phyloP scores from a whole-genome alignment of 768 basidiomycete species.

The Astraeus odoratus region DNA sequence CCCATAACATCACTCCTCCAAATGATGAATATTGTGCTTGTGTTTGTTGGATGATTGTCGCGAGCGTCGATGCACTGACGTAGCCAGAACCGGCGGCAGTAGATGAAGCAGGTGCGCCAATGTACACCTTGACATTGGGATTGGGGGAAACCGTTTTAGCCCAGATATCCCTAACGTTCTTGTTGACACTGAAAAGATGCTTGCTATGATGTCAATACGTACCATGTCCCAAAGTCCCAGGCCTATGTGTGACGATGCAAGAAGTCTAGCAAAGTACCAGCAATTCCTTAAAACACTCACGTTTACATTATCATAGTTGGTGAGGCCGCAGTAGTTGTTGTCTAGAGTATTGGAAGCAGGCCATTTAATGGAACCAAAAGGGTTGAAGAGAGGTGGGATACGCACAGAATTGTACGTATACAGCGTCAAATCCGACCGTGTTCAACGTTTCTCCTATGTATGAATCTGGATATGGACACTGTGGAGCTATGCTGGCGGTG shows the following conservation, averaged over 20 bases:
- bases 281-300: constrained; percentile 11
- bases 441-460: constrained; percentile 37
- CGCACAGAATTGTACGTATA: constrained; percentile 45
- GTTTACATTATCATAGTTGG: constrained; percentile 36
- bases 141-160: constrained; percentile 37
- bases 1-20: constrained; percentile 40
- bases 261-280: neutral
- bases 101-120: constrained; percentile 39
- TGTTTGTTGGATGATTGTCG: constrained; percentile 26
- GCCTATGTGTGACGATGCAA: constrained; percentile 27
- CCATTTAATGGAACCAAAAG: neutral
- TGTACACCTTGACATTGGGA: constrained; percentile 40
- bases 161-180: constrained; percentile 39
- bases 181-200: neutral
- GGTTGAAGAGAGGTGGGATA: neutral
- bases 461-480: constrained; percentile 45
- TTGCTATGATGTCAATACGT: neutral
- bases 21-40: constrained; percentile 35
- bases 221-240: constrained; percentile 38
- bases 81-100: constrained; percentile 37
- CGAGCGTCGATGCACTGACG: constrained; percentile 28
- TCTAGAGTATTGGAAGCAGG: constrained; percentile 23
- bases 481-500: constrained; percentile 20
- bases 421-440: constrained; percentile 38
- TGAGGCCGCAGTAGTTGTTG: constrained; percentile 39